Evolutionary conservation across 1,284 basidiomycete genomes (phyloP).

Genomic region (Cutaneotrichosporon cavernicola): DNA sequence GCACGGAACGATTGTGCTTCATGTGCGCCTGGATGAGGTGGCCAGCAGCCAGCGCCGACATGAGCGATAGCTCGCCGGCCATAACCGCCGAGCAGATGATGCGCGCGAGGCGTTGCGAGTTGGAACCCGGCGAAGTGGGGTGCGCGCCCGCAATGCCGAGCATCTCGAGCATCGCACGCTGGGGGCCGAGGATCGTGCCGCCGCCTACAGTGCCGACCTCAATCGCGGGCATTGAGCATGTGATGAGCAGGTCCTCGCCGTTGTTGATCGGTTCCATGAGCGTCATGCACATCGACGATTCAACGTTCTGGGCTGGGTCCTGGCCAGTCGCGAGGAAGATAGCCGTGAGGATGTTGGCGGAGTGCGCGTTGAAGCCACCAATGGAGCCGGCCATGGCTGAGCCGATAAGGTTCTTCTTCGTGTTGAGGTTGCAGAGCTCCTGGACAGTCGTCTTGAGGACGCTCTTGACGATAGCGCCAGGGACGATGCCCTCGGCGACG

Average conservation of each 20-base stretch:
- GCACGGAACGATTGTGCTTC: constrained; percentile 53
- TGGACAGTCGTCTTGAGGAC: constrained; percentile 96
- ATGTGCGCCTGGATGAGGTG: constrained; percentile 87
- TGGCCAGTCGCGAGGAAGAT: constrained; percentile 96
- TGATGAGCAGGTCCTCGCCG: constrained; percentile 86
- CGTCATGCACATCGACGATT: constrained; percentile 97
- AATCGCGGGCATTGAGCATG: constrained; percentile 90
- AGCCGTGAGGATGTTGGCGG: constrained; percentile 95
- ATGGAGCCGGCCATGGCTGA: constrained; percentile 96
- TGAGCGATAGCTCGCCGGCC: constrained; percentile 87
- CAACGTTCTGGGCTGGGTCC: constrained; percentile 98
- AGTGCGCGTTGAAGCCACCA: constrained; percentile 98
- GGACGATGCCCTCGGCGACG: constrained; percentile 91
- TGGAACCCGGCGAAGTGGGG: constrained; percentile 74
- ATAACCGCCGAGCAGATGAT: constrained; percentile 86
- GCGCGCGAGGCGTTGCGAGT: constrained; percentile 80
- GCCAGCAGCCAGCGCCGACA: constrained; percentile 86
- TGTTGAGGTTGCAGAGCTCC: constrained; percentile 86
- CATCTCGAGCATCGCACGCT: constrained; percentile 86
- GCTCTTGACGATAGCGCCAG: constrained; percentile 79
- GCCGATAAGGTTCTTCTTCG: constrained; percentile 97
- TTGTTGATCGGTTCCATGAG: constrained; percentile 95
- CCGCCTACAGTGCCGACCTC: constrained; percentile 97
- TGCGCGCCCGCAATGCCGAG: constrained; percentile 86
- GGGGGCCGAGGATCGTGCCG: constrained; percentile 85